Base-by-base conservation (phyloP, 1,284 basidiomycete genomes). In the Moesziomyces globuligerus region DNA sequence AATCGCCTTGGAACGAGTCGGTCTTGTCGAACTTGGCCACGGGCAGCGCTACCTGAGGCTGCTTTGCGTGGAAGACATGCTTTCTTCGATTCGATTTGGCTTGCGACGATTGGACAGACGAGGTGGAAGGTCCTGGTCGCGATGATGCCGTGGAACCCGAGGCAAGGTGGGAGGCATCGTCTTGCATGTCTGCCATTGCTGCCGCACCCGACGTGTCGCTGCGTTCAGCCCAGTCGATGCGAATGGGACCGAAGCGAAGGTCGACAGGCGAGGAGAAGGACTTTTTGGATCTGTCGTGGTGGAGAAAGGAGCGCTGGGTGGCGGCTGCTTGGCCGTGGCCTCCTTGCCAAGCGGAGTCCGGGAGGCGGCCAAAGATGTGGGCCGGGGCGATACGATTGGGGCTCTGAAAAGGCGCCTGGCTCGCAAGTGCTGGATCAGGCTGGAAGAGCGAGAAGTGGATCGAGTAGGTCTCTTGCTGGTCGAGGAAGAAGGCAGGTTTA, bases 221-320 rank as follows among this genome's bases (percentile, higher is more conserved):
- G 0, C 57, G 40, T 6, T 76, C 72, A n/a, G 68, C 74, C 72
- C 72, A 76, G 38, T 74, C 74, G 49, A 76, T 56, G 38, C 51
- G 53, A n/a, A 76, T 59, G 15, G 74, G 74, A 3, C 74, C 74
- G 24, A 76, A 72, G 13, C 74, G 64, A 29, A 62, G 57, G 29
- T 76, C 74, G 36, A 76, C 59, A 13, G 71, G 67, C 11, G 67
- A 64, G 21, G 60, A 56, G 24, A 62, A 69, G 7, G 66, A 57
- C 26, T 69, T 62, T 15, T 41, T 48, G 11, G 50, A 53, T 21
- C 50, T 48, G 32, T 57, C 59, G 4, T 28, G 48, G 2, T 41
- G 13, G 3, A 58, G 36, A n/a, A 69, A 69, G 41, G 13, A 40
- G 43, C 55, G 66, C 15, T 69, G 66, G 0, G 40, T 28, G 23